These are phyloP conservation scores for Moniliella sp. DNA, from an alignment of 1,284 basidiomycete genomes.

Conservation along the genomic window DNA sequence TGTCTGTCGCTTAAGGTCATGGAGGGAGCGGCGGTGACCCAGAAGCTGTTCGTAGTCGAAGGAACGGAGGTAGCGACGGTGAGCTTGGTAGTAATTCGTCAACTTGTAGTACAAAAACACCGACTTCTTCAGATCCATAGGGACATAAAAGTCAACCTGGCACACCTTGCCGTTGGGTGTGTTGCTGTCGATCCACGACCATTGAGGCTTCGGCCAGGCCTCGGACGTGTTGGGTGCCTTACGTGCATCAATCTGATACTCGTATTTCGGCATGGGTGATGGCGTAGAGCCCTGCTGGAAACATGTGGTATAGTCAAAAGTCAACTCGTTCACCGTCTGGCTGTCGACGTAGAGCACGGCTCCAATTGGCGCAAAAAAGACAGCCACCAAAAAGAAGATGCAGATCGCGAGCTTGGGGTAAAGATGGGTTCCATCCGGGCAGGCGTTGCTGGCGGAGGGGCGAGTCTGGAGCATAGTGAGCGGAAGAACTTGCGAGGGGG, in stretches of 20 bases:
- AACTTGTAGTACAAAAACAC: conserved; percentile 86
- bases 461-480: too few relatives aligned
- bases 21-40: conserved; percentile 44
- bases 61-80: conserved; percentile 87
- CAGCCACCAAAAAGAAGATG: conserved; percentile 76
- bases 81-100: conserved; percentile 64
- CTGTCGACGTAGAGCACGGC: conserved; percentile 50
- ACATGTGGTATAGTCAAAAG: conserved; percentile 82
- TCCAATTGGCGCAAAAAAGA: conserved; percentile 87
- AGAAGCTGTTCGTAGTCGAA: conserved; percentile 63
- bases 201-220: conserved; percentile 1
- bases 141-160: conserved; percentile 39
- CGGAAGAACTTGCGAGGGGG: too few relatives aligned
- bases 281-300: conserved; percentile 40
- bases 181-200: conserved; percentile 7
- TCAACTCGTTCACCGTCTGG: conserved; percentile 51
- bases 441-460: conserved; percentile 98
- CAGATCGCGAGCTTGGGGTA: conserved; percentile 86
- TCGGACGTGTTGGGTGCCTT: not conserved
- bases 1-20: conserved; percentile 42
- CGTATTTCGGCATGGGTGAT: conserved; percentile 48
- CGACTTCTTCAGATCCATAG: conserved; percentile 50
- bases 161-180: conserved; percentile 9
- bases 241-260: conserved; percentile 41
- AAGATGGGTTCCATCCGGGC: conserved; percentile 98